Percentiles rank a stretch among this genome's conserved stretches.
These are phyloP conservation scores for Misopates orontium DNA, from an alignment of 257 asterid species.

Conservation along the genomic window DNA sequence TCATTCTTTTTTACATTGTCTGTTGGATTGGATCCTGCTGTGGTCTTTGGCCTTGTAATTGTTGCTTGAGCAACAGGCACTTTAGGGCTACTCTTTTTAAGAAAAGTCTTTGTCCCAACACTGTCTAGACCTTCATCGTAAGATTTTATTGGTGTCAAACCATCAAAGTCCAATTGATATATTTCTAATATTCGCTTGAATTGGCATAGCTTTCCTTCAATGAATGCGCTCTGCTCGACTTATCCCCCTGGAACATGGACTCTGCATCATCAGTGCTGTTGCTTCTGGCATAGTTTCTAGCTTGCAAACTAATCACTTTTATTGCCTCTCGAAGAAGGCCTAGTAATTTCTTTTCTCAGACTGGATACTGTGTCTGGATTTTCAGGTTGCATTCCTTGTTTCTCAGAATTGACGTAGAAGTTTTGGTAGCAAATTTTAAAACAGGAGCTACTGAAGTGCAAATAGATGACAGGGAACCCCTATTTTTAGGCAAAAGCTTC, in stretches of 20 bases:
- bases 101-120: slow-evolving; percentile 52
- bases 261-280: slow-evolving; percentile 62
- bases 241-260: slow-evolving; percentile 62
- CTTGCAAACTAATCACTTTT: slow-evolving; percentile 59
- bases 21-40: slow-evolving; percentile 37
- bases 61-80: slow-evolving; percentile 49
- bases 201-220: slow-evolving; percentile 58
- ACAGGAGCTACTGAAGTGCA: slow-evolving; percentile 57
- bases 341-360: slow-evolving; percentile 76
- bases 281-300: slow-evolving; percentile 62
- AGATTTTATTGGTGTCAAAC: slow-evolving; percentile 52
- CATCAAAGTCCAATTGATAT: slow-evolving; percentile 50
- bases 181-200: slow-evolving; percentile 48
- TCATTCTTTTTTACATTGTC: slow-evolving; percentile 49
- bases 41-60: slow-evolving; percentile 47
- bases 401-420: slow-evolving; percentile 50
- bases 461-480: slow-evolving; percentile 49
- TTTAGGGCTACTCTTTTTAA: slow-evolving; percentile 59
- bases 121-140: slow-evolving; percentile 48
- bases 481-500: slow-evolving; percentile 51
- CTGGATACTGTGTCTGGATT: slow-evolving; percentile 89
- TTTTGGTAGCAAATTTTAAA: slow-evolving; percentile 57
- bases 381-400: slow-evolving; percentile 70
- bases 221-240: slow-evolving; percentile 58
- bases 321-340: slow-evolving; percentile 46